Evolutionary conservation across 75 land plant genomes (phyloP), one percentile per base, ranked within the genome.

Genomic region (Pinus tabuliformis): DNA sequence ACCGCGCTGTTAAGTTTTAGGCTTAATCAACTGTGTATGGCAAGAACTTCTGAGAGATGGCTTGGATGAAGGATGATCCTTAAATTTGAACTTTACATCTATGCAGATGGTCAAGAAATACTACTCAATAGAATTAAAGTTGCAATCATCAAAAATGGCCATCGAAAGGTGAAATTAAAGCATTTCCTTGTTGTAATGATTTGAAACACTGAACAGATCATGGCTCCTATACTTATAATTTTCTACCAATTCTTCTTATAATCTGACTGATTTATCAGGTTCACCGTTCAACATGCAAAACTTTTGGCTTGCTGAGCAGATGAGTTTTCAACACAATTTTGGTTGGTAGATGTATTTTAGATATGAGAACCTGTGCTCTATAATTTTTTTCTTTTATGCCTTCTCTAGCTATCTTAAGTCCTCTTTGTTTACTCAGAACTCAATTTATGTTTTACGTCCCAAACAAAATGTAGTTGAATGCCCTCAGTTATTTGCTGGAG

Each of bases 241-340:
- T 58, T 28, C 15, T 62, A 5, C 65, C 5, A 26, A 5, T 28
- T 62, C 28, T 26, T 42, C 20, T 56, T 58, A 12, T 57, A 39
- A 26, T 26, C 17, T 75, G 15, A 6, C 3, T 26, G 5, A 33
- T 20, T 62, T 28, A 24, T 54, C 57, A 58, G 87, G n/a, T n/a
- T n/a, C n/a, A n/a, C n/a, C n/a, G 86, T 86, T 56, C 87, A 86
- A 76, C 78, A 86, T 52, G 81, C 75, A 63, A 86, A 86, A 45
- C 75, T 86, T 58, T 72, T 70, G 65, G 81, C 87, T 18, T 85
- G 87, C 78, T 61, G 70, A 45, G 87, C 87, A n/a, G 73, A 82
- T 45, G 65, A 82, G 57, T 81, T 59, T 85, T 85, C 79, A 76
- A 78, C 24, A 74, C 74, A 15, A 85, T 85, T 13, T 81, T 85